Evolutionary conservation across 2,329 filamentous ascomycete genomes (phyloP).

Genomic region (Rutstroemia sydowiana): DNA sequence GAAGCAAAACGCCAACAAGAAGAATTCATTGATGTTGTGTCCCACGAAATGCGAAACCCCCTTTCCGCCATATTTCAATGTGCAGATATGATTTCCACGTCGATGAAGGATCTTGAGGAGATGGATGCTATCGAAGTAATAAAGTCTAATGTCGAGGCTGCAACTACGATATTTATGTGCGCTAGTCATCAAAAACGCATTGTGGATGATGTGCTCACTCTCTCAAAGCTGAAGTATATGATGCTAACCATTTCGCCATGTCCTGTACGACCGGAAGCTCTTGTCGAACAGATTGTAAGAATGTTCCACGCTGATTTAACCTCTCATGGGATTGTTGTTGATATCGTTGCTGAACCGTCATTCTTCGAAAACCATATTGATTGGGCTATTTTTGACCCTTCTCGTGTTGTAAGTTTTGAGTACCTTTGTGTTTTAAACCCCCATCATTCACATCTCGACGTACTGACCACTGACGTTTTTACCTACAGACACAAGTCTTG

Average conservation of each 20-base stretch:
- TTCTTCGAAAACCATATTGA: slow-evolving; percentile 51
- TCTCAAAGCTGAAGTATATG: slow-evolving; percentile 64
- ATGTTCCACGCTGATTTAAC: slow-evolving; percentile 74
- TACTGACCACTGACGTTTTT: no score
- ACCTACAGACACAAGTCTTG: slow-evolving; percentile 67
- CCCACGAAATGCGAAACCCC: slow-evolving; percentile 66
- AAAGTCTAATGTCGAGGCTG: slow-evolving; percentile 58
- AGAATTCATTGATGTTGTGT: slow-evolving; percentile 73
- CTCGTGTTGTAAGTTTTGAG: no score
- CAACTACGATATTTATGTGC: slow-evolving; percentile 75
- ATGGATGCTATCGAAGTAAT: slow-evolving; percentile 60
- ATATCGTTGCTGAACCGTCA: slow-evolving; percentile 55
- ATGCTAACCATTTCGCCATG: slow-evolving; percentile 64
- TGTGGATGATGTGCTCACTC: slow-evolving; percentile 58
- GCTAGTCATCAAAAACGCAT: slow-evolving; percentile 65
- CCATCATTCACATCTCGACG: no score
- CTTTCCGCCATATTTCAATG: slow-evolving; percentile 64
- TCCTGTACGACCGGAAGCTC: slow-evolving; percentile 58
- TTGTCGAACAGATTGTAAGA: slow-evolving; percentile 61
- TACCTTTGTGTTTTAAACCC: no score
- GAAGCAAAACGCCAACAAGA: slow-evolving; percentile 64
- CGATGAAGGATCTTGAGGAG: slow-evolving; percentile 30
- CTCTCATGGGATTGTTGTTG: slow-evolving; percentile 59
- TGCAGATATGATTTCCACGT: slow-evolving; percentile 58
- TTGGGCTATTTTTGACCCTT: slow-evolving; percentile 65